Evolutionary conservation across 108 stramenopile genomes (phyloP), one percentile per base, ranked within the genome.

Genomic region (Bacterosira constricta): DNA sequence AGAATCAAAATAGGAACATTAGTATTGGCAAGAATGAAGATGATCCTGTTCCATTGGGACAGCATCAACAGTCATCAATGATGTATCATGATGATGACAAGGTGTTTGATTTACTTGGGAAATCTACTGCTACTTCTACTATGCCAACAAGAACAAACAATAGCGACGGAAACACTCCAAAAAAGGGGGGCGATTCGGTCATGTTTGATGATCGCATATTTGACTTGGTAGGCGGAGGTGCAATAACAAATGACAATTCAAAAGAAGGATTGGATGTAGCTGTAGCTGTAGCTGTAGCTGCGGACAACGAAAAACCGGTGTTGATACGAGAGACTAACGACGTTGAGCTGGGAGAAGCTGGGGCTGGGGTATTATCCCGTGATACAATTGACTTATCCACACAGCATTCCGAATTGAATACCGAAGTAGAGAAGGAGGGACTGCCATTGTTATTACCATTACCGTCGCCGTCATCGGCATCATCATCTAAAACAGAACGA

Each of bases 31-130:
- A 13, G 13, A 17, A 49, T 49, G 6, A 49, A 11, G 17, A 18
- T 18, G 47, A 49, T 13, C 6, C 17, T 5, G 13, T 18, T 18
- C 9, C 15, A 18, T 5, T 17, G 15, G 23, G 21, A 20, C 7
- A 29, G 5, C 35, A 39, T 18, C 38, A 45, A 30, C 17, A 23
- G 31, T 61, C 41, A 31, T n/a, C n/a, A n/a, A n/a, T n/a, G n/a
- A n/a, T n/a, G n/a, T 13, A 25, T 29, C 37, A 21, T 50, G 35
- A 21, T 54, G 54, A 64, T 56, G 59, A 61, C 46, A 71, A 71
- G 51, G 47, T 56, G 1, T 65, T 65, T 32, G 53, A 44, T 57
- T 53, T 65, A 18, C 63, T 72, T 27, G 71, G 51, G 18, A 45
- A 27, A 15, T 21, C 8, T 12, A 9, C 38, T n/a, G n/a, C n/a